Conservation (phyloP, 2,329 filamentous ascomycete genomes). For the Lachnellula suecica region DNA sequence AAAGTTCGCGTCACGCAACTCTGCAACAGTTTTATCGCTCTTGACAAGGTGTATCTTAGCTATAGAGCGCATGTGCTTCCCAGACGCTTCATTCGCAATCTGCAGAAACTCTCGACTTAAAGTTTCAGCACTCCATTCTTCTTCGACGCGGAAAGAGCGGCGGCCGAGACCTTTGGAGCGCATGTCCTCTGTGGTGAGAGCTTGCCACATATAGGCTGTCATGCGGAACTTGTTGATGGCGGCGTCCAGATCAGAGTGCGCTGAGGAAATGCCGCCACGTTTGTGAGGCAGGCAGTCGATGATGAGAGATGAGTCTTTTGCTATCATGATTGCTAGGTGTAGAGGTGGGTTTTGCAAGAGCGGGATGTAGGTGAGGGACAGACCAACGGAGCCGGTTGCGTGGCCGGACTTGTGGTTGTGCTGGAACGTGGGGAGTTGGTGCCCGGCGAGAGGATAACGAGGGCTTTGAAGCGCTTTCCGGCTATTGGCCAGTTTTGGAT, state of each 20-base stretch:
- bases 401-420: conserved; percentile 61
- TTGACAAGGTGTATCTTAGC: conserved; percentile 72
- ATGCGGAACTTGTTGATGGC: conserved; percentile 71
- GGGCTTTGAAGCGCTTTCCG: conserved; percentile 65
- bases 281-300: conserved; percentile 66
- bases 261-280: conserved; percentile 52
- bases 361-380: conserved; percentile 50
- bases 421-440: conserved; percentile 63
- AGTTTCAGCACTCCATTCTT: conserved; percentile 70
- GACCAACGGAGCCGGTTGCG: conserved; percentile 43
- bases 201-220: conserved; percentile 75
- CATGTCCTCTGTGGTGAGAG: conserved; percentile 75
- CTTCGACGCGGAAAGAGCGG: conserved; percentile 70
- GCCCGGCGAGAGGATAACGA: conserved; percentile 64
- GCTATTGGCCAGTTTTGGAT: conserved; percentile 64
- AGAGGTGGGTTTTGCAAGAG: conserved; percentile 60
- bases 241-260: conserved; percentile 52
- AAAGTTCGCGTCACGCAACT: conserved; percentile 62
- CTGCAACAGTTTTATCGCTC: conserved; percentile 62
- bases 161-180: conserved; percentile 66
- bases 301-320: conserved; percentile 66
- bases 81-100: not conserved
- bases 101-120: conserved; percentile 43
- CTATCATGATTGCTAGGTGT: conserved; percentile 68
- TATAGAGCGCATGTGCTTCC: conserved; percentile 10